Base-by-base conservation (phyloP, 768 basidiomycete genomes). In the Trametes gibbosa region DNA sequence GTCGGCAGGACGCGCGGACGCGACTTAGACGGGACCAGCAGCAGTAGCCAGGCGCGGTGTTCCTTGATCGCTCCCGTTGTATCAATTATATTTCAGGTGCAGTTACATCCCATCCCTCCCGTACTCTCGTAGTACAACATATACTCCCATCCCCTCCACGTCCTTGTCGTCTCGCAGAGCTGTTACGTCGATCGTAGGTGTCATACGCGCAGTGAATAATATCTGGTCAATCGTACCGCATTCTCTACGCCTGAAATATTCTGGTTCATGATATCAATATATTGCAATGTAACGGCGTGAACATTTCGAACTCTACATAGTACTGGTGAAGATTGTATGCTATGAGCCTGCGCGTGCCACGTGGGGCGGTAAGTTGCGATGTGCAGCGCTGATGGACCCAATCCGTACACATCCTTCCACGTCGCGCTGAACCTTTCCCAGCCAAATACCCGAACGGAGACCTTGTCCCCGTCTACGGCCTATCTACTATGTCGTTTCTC, bases 401-500 rank as follows among this genome's bases (percentile, higher is more conserved):
- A 24, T 35, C 46, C 49, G 53, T 37, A 54, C 49, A 32, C 50
- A 40, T 37, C 59, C 51, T 43, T 54, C 60, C 56, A 61, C 53
- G 50, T 55, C 61, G 57, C 48, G 57, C 55, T 52, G 50, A 37
- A 48, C 39, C 29, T 10, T 10, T 32, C 5, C 29, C 10, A 32
- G 29, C 29, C 47, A 56, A 54, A 56, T 51, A 45, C 49, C 69
- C 77, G 75, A 19, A 32, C 53, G 43, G 34, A 42, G 43, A 34
- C 21, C 37, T 47, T 39, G 24, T 29, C 39, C 47, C 24, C 55
- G 39, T 46, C 46, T 16, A 25, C 56, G 35, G 29, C 29, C 29
- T 10, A 32, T 42, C 37, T 43, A 50, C 40, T 70, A 84, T 90
- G 84, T 82, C 86, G 65, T 87, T 91, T 75, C 80, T 82, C 69